Percentiles rank a stretch among this genome's conserved stretches.
These are phyloP conservation scores for Ophiostoma angusticollis DNA, from an alignment of 2,329 filamentous ascomycete species.

Conservation along the genomic window DNA sequence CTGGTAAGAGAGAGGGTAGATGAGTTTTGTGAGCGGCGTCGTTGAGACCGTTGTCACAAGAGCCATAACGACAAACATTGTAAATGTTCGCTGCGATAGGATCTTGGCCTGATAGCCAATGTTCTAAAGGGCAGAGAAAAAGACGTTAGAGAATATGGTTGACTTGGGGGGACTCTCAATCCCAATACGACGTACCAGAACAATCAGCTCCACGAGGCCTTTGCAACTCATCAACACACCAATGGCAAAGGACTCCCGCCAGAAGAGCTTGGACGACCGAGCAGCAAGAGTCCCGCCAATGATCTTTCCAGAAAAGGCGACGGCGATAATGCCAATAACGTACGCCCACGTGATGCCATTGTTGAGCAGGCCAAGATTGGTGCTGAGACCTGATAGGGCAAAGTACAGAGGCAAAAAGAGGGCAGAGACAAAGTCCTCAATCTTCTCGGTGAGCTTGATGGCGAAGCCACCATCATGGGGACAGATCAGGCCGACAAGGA, in stretches of 20 bases:
- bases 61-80: constrained; percentile 92
- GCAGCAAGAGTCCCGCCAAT: constrained; percentile 71
- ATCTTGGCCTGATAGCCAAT: constrained; percentile 75
- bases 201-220: constrained; percentile 85
- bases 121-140: constrained; percentile 28
- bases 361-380: constrained; percentile 72
- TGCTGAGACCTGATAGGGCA: constrained; percentile 78
- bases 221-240: constrained; percentile 94
- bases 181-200: constrained; percentile 53
- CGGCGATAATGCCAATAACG: constrained; percentile 65
- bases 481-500: constrained; percentile 78
- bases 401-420: constrained; percentile 88
- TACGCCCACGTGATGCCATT: constrained; percentile 80
- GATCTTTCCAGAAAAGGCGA: constrained; percentile 79
- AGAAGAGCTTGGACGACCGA: constrained; percentile 61
- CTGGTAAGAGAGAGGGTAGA: constrained; percentile 59
- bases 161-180: no score
- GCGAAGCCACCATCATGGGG: constrained; percentile 83
- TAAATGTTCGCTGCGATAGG: constrained; percentile 69
- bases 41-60: constrained; percentile 74
- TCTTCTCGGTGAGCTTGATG: constrained; percentile 84
- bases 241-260: constrained; percentile 82
- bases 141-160: neutral
- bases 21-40: constrained; percentile 56
- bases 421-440: constrained; percentile 78